Evolutionary conservation across 2,329 filamentous ascomycete genomes (phyloP).

Genomic region (Calonectria henricotiae): DNA sequence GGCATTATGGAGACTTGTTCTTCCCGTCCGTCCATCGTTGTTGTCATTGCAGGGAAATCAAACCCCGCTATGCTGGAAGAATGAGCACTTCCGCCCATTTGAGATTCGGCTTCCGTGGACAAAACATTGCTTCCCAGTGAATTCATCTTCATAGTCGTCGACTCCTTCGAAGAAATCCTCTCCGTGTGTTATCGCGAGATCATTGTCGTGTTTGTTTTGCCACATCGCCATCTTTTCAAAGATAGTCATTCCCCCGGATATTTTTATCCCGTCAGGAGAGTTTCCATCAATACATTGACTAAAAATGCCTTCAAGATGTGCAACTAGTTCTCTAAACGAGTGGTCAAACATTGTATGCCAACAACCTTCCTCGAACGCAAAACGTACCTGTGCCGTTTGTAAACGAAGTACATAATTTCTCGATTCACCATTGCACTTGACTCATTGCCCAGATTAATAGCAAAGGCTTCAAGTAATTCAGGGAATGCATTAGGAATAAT

Average conservation of each 20-base stretch:
- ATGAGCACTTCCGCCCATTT: background rate
- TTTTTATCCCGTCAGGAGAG: too few species aligned
- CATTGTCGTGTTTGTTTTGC: background rate
- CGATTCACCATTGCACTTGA: background rate
- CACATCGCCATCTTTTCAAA: background rate
- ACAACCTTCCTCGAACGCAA: background rate
- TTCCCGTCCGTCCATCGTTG: background rate
- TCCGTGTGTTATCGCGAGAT: background rate
- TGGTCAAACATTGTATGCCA: background rate
- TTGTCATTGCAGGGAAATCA: background rate
- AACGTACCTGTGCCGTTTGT: background rate
- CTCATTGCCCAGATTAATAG: background rate
- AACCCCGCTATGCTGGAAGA: background rate
- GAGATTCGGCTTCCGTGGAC: background rate
- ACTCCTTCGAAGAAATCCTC: background rate
- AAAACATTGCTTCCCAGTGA: background rate
- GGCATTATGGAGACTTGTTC: background rate
- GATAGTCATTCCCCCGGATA: background rate
- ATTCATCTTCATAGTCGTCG: background rate
- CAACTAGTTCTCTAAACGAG: background rate
- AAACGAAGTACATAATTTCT: conserved; percentile 1
- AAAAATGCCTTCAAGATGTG: background rate
- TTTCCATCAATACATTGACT: background rate
- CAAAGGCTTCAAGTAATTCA: background rate
- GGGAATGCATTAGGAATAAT: background rate